Base-by-base conservation (phyloP, 140 eudicot species). In the Stevia rebaudiana region DNA sequence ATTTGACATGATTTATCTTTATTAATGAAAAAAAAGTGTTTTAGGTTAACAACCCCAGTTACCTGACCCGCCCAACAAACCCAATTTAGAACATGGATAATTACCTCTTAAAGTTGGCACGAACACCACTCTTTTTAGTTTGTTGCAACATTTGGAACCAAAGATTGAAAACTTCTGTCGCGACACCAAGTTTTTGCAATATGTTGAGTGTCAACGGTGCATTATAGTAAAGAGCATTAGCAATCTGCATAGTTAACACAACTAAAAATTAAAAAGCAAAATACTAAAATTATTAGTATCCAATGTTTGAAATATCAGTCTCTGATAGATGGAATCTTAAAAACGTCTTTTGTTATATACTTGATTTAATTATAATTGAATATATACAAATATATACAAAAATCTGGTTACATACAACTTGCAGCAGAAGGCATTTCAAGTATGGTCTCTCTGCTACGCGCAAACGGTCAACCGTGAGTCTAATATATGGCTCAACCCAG, bases 131-230 rank as follows among this genome's bases (percentile, higher is more conserved):
- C 71, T 78, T 86, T 57, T 84, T 84, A 28, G 86, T 82, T 80
- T 90, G 86, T 68, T 79, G 87, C 80, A 90, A 62, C 97, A 90
- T 83, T 72, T 86, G 95, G 81, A 90, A 90, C 97, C 97, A 90
- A 8, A 81, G 81, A 53, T 73, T 75, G 68, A 89, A 83, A n/a
- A 89, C 58, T 56, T 86, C 94, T 23, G 89, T 77, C 21, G 95
- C 78, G 54, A 89, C 81, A 49, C 86, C 87, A 68, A 89, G 83
- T 75, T 86, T 86, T 73, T 89, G 89, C 76, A 89, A 69, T 67
- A 83, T 70, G 74, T 59, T 74, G 51, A 79, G 87, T 6, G 95
- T 72, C 70, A 86, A 70, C 11, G 76, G 52, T 67, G 97, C 73
- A 79, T 89, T 86, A 74, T 89, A 89, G 69, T 89, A 89, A 62